These are phyloP conservation scores for Pontederia paniculata DNA, from an alignment of 176 grass and related monocot species.

Conservation along the genomic window DNA sequence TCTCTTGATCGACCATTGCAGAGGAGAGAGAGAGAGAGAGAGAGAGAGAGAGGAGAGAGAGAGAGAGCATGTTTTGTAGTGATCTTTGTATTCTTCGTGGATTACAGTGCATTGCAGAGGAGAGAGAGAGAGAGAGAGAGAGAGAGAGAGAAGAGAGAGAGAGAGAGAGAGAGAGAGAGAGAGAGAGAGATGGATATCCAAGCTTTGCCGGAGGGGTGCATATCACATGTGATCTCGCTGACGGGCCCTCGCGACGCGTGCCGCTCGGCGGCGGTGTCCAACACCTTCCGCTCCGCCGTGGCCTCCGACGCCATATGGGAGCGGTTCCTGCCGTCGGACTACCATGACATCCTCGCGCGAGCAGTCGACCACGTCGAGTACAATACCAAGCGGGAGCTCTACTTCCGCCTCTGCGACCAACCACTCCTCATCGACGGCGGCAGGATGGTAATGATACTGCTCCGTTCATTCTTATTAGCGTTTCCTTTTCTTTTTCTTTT, in stretches of 20 bases:
- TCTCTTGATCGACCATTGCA: too few relatives aligned
- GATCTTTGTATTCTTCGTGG: too few relatives aligned
- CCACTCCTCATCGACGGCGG: conserved; percentile 19
- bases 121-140: too few relatives aligned
- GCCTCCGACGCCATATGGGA: conserved; percentile 13
- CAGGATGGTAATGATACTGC: conserved; percentile 6
- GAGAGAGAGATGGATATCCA: not conserved
- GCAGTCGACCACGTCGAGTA: not conserved
- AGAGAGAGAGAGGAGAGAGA: too few relatives aligned
- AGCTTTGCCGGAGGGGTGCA: conserved; percentile 1
- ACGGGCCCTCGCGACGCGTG: conserved; percentile 10
- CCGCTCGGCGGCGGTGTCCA: conserved; percentile 13
- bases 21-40: too few relatives aligned
- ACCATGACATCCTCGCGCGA: not conserved
- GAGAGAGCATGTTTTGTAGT: too few relatives aligned
- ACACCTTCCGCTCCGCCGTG: conserved; percentile 4
- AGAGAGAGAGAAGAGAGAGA: too few relatives aligned
- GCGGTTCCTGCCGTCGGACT: conserved; percentile 15
- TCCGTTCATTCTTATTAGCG: not conserved
- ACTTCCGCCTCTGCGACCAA: conserved; percentile 15
- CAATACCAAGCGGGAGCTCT: conserved; percentile 16
- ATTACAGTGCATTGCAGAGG: too few relatives aligned
- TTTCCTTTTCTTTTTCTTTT: not conserved
- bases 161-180: too few relatives aligned
- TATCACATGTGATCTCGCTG: not conserved